phyloP scores from a whole-genome alignment of 331 rosid species.

The Quercus tomentella region DNA sequence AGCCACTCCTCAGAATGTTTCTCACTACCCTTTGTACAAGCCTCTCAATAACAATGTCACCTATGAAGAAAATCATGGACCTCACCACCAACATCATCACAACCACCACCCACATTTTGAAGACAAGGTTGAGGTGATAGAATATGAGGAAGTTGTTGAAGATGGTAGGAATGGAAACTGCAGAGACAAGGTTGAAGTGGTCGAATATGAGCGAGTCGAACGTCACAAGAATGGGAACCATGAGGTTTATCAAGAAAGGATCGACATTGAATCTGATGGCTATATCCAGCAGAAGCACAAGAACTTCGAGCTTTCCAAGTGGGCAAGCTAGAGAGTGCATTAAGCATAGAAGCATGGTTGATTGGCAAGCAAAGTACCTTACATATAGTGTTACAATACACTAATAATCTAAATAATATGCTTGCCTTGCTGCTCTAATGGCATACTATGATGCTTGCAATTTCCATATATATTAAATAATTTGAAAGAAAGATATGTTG shows the following conservation, averaged over 20 bases:
- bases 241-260: constrained; percentile 15
- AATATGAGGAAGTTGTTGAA: constrained; percentile 16
- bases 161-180: constrained; percentile 10
- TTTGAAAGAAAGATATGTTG: too few species aligned
- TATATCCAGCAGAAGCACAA: constrained; percentile 17
- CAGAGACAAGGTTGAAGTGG: constrained; percentile 30
- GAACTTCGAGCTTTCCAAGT: constrained; percentile 19
- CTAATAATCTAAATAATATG: background rate
- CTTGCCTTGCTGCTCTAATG: background rate
- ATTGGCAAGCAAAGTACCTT: constrained; percentile 23
- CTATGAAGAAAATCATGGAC: constrained; percentile 9
- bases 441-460: too few species aligned
- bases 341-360: background rate
- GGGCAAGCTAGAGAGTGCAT: constrained; percentile 26
- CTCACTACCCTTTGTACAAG: constrained; percentile 27
- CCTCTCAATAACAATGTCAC: constrained; percentile 21
- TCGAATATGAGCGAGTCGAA: constrained; percentile 17
- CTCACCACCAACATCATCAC: background rate
- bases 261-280: constrained; percentile 17
- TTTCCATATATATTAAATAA: too few species aligned
- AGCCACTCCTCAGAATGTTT: constrained; percentile 19
- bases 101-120: constrained; percentile 8
- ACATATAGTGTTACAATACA: background rate
- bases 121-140: constrained; percentile 33
- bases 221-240: constrained; percentile 10